phyloP scores from a whole-genome alignment of 2,329 filamentous ascomycete species.

The Colletotrichum sp. region DNA sequence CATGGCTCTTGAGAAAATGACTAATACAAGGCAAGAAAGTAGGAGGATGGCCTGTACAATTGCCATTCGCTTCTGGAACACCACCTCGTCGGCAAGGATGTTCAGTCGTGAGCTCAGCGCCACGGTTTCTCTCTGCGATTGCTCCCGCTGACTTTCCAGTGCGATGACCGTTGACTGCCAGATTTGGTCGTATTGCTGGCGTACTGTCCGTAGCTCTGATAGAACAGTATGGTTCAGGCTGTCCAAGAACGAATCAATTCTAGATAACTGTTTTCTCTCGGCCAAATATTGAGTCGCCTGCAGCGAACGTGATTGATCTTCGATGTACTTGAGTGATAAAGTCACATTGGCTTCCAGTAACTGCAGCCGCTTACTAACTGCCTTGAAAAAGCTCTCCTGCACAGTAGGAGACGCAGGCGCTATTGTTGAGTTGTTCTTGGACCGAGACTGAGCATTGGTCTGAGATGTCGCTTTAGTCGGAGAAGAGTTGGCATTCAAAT shows the following conservation, averaged over 20 bases:
- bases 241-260: conserved; percentile 81
- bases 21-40: conserved; percentile 82
- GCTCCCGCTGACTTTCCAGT: conserved; percentile 85
- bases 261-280: conserved; percentile 85
- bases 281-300: conserved; percentile 86
- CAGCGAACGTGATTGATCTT: conserved; percentile 90
- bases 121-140: conserved; percentile 81
- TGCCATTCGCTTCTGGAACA: conserved; percentile 87
- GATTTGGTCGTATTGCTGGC: conserved; percentile 90
- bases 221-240: conserved; percentile 88
- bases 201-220: conserved; percentile 76
- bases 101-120: conserved; percentile 82
- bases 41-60: conserved; percentile 90
- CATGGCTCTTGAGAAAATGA: conserved; percentile 69
- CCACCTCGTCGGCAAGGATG: conserved; percentile 90
- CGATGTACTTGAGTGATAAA: conserved; percentile 91
- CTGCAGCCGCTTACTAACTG: conserved; percentile 89
- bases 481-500: not conserved
- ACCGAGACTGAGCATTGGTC: conserved; percentile 32
- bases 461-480: conserved; percentile 32
- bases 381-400: conserved; percentile 98
- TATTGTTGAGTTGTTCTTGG: conserved; percentile 41
- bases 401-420: conserved; percentile 75
- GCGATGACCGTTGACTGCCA: conserved; percentile 96
- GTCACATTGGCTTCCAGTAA: conserved; percentile 93